Percentiles rank a stretch among this genome's conserved stretches.
Evolutionary conservation across 768 basidiomycete species (phyloP).

Genomic region (Suillus paluster): DNA sequence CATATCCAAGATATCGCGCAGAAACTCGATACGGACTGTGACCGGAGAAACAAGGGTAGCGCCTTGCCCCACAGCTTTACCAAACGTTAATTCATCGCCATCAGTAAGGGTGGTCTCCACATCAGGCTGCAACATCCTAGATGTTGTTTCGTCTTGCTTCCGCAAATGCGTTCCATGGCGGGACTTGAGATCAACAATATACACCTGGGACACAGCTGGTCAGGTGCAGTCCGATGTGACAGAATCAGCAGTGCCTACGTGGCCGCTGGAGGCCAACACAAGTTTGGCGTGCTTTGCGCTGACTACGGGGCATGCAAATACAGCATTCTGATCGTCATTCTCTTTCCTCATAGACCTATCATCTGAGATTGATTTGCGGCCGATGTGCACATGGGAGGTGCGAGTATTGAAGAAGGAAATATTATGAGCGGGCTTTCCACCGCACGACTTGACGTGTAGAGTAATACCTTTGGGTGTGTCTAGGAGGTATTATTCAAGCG

Average conservation of each 20-base stretch:
- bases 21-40: conserved; percentile 60
- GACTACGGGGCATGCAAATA: conserved; percentile 79
- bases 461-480: conserved; percentile 50
- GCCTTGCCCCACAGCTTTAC: conserved; percentile 72
- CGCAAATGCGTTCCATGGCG: conserved; percentile 79
- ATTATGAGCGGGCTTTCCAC: conserved; percentile 46
- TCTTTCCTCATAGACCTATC: conserved; percentile 42
- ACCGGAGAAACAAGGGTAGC: conserved; percentile 66
- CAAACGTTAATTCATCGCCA: conserved; percentile 77
- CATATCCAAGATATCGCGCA: conserved; percentile 27
- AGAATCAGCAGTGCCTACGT: conserved; percentile 48
- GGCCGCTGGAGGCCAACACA: conserved; percentile 68
- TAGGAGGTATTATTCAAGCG: conserved; percentile 20
- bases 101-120: conserved; percentile 60
- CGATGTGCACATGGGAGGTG: conserved; percentile 61
- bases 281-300: conserved; percentile 82
- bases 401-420: conserved; percentile 57
- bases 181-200: conserved; percentile 70
- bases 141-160: conserved; percentile 51
- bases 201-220: conserved; percentile 50
- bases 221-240: conserved; percentile 23
- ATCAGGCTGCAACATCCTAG: conserved; percentile 57
- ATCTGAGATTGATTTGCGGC: conserved; percentile 63
- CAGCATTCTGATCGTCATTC: conserved; percentile 51
- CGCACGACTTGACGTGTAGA: conserved; percentile 60